Evolutionary conservation across 2,329 filamentous ascomycete species (phyloP), one percentile per base, ranked within the genome.

Genomic region (Periconia macrospinosa): DNA sequence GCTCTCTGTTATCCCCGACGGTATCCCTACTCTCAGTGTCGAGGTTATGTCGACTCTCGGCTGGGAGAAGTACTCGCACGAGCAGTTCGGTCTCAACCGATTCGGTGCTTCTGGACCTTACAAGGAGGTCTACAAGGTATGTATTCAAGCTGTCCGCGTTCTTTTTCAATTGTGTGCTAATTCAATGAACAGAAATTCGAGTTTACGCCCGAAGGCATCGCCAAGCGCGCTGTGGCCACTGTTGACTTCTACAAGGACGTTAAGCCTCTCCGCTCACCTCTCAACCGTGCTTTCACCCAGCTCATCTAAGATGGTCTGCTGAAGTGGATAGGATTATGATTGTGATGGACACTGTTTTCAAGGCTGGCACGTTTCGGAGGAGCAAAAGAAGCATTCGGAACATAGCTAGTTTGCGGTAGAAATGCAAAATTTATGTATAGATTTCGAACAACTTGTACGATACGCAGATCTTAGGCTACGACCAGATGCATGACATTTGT

Each of bases 41-140:
- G 94, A 99, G 84, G 92, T 92, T 76, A 95, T 96, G 90, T 89
- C 85, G 78, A 99, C 94, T 66, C 87, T 97, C 79, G 94, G 94
- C 67, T 99, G 94, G 94, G 92, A 97, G 86, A 90, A 93, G 78
- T 99, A 97, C 82, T 90, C 92, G 55, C 93, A 99, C 81, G 94
- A 99, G 86, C 94, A 99, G 83, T 99, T 99, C 72, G 94, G 94
- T 76, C 87, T 99, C 65, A 99, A 99, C 89, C 87, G 94, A 76
- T 99, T 99, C 79, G 94, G 94, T 86, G 93, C 93, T 65, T 96
- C 91, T 52, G 94, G 93, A 71, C 89, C 93, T 65, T 97, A 97
- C 84, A 93, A 93, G 88, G 88, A 97, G 71, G 92, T 99, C 57
- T 99, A 99, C 86, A 89, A 90, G 84, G 90, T 78, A 71, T 63